These are phyloP conservation scores for Aeschynomene evenia DNA, from an alignment of 306 rosid species.

Conservation along the genomic window DNA sequence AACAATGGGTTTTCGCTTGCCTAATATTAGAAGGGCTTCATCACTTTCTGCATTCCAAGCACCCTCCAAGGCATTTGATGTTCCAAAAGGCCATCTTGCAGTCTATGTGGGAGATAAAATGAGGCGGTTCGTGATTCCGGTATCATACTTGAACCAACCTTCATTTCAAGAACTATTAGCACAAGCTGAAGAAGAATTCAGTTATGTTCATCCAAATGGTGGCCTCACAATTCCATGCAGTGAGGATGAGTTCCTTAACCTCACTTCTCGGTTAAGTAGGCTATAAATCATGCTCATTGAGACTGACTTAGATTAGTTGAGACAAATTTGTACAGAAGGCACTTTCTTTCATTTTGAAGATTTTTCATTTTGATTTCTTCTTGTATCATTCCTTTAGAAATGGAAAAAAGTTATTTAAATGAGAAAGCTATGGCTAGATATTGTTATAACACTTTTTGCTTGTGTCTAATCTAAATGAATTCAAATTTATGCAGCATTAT, in stretches of 20 bases:
- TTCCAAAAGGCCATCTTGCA: slow-evolving; percentile 44
- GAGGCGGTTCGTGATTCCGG: slow-evolving; percentile 19
- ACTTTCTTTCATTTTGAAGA: neutral
- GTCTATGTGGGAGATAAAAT: slow-evolving; percentile 29
- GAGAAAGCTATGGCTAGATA: neutral
- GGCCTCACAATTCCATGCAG: slow-evolving; percentile 27
- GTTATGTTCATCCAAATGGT: slow-evolving; percentile 40
- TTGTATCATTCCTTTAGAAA: neutral
- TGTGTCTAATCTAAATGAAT: neutral
- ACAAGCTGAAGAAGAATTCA: slow-evolving; percentile 33
- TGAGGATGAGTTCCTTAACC: neutral
- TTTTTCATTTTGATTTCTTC: neutral
- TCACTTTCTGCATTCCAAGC: slow-evolving; percentile 13
- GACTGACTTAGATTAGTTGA: neutral
- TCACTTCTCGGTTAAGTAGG: neutral
- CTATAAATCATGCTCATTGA: neutral
- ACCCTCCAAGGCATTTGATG: slow-evolving; percentile 8
- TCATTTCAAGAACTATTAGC: slow-evolving; percentile 32
- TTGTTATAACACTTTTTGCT: neutral
- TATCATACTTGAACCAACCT: slow-evolving; percentile 26
- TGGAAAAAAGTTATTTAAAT: neutral
- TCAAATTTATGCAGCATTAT: neutral
- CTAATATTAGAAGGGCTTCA: neutral
- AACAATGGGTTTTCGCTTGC: slow-evolving; percentile 34
- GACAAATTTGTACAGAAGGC: neutral